Evolutionary conservation across 225 moss, liverwort and hornwort genomes (phyloP), one percentile per base, ranked within the genome.

Genomic region (Physcomitrellopsis africana): DNA sequence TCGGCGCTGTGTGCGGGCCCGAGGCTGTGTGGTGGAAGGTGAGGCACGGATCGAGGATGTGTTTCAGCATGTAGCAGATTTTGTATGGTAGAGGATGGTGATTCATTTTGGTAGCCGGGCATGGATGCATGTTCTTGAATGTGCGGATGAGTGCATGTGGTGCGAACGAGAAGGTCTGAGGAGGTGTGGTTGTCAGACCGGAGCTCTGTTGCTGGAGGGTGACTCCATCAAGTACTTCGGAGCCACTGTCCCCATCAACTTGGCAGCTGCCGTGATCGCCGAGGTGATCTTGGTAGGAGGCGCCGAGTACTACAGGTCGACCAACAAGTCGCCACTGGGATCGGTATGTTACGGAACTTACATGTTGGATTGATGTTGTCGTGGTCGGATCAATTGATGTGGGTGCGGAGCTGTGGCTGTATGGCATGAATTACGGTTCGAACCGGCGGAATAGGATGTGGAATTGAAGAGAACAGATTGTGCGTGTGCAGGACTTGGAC

Each of bases 21-120:
- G 91, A 95, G 81, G 94, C 88, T 12, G 86, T 91, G 5, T 91
- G 89, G 91, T 95, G 86, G 81, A 95, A 89, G 83, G 90, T 89
- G 32, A 60, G 22, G 81, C 53, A 8, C 3, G 8, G 17, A 5
- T 4, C 32, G 32, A 37, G 32, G 32, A 5, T 5, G 4, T 37
- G 32, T 2, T 37, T 4, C 0, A 37, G 32, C 32, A 37, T 5
- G 32, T 0, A 37, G 32, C 1, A 37, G 32, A 4, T 4, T 4
- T 37, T 37, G 32, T 4, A 37, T 37, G 32, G 32, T 37, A 7
- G 32, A 37, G 32, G 2, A 5, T 37, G 4, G 32, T 24, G 24
- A 24, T 37, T 37, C 7, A 37, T 37, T 37, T 4, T 37, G 4
- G 32, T 7, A 37, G 0, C 0, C 7, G 32, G 32, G 32, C 1